Percentiles rank a stretch among this genome's conserved stretches.
phyloP scores from a whole-genome alignment of 1,139 yeast genomes.

The Geotrichum macrosporum region DNA sequence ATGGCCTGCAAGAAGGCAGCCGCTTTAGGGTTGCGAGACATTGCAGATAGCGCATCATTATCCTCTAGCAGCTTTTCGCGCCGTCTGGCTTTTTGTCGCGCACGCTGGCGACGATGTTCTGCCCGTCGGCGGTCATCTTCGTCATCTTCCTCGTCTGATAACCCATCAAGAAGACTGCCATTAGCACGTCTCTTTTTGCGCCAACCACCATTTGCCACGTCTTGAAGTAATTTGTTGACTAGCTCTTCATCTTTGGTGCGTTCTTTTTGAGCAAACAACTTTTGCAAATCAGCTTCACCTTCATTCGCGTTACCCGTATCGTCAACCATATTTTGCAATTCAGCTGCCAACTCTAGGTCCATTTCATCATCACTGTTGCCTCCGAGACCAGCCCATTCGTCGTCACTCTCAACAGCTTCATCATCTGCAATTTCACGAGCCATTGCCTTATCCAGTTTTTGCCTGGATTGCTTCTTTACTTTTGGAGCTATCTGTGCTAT shows the following conservation, averaged over 20 bases:
- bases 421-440: conserved; percentile 67
- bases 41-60: conserved; percentile 48
- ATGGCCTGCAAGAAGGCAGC: conserved; percentile 72
- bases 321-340: conserved; percentile 75
- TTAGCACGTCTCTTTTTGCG: conserved; percentile 57
- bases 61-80: conserved; percentile 55
- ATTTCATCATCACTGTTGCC: conserved; percentile 67
- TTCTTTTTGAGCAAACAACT: conserved; percentile 62
- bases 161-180: conserved; percentile 56
- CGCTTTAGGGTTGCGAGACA: conserved; percentile 55
- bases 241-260: conserved; percentile 63
- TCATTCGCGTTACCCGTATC: conserved; percentile 51
- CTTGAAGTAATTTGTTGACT: conserved; percentile 72
- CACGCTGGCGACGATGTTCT: conserved; percentile 41
- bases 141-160: conserved; percentile 62
- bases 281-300: conserved; percentile 57
- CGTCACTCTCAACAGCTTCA: conserved; percentile 95
- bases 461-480: conserved; percentile 4
- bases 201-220: conserved; percentile 76
- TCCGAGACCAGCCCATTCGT: conserved; percentile 90
- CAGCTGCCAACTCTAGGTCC: conserved; percentile 46
- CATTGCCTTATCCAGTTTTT: conserved; percentile 33
- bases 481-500: neutral
- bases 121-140: conserved; percentile 40
- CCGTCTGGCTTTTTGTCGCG: conserved; percentile 51